phyloP scores from a whole-genome alignment of 176 grass and related monocot species.

The Elaeis guineensis region DNA sequence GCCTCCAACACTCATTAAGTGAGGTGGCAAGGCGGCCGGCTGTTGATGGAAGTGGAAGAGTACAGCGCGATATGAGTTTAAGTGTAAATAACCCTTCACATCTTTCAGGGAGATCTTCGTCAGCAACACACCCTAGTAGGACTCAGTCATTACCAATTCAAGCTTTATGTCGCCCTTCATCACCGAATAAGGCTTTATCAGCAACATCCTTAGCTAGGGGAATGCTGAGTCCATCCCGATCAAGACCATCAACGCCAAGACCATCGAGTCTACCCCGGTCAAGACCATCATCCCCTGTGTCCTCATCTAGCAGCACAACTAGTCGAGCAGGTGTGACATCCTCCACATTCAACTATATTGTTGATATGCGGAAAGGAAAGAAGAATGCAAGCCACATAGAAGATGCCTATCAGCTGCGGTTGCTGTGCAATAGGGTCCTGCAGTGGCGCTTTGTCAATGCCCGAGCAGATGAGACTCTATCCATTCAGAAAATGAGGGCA shows the following conservation, averaged over 20 bases:
- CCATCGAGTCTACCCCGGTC: constrained; percentile 40
- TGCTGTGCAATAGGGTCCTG: constrained; percentile 64
- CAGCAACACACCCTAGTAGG: constrained; percentile 21
- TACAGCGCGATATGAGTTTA: constrained; percentile 36
- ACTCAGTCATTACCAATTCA: constrained; percentile 2
- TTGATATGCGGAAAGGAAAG: constrained; percentile 69
- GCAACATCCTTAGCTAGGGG: constrained; percentile 36
- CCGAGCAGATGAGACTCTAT: constrained; percentile 53
- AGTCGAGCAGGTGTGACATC: constrained; percentile 31
- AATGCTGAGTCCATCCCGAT: constrained; percentile 42
- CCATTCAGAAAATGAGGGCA: constrained; percentile 69
- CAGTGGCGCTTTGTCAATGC: constrained; percentile 96
- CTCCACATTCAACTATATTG: constrained; percentile 50
- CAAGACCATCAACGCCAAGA: constrained; percentile 48
- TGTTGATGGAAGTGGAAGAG: constrained; percentile 35
- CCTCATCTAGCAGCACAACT: constrained; percentile 60
- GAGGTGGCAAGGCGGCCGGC: constrained; percentile 30
- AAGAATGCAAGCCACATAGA: constrained; percentile 54
- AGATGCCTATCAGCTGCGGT: constrained; percentile 67
- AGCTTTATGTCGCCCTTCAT: constrained; percentile 1
- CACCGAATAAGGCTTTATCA: constrained; percentile 40
- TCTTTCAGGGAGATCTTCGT: constrained; percentile 1
- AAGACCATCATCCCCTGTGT: constrained; percentile 62
- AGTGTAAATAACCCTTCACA: constrained; percentile 39
- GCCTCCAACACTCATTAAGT: constrained; percentile 30